Evolutionary conservation across 2,329 filamentous ascomycete genomes (phyloP).

Genomic region (Penicillium sp.): DNA sequence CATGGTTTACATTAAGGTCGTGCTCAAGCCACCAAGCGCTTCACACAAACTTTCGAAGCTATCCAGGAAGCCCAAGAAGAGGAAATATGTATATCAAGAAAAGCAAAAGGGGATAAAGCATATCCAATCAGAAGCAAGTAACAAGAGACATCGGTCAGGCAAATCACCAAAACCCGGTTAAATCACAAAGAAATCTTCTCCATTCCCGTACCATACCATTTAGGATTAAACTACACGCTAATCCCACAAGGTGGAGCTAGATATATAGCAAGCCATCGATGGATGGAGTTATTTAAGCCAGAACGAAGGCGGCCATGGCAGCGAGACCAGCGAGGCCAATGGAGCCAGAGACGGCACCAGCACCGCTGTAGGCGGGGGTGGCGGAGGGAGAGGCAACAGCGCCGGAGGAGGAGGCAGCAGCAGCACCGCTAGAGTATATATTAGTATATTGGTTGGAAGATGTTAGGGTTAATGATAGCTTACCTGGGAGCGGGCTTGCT

Average conservation of each 20-base stretch:
- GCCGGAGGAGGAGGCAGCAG: conserved; percentile 4
- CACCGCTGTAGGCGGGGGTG: conserved; percentile 27
- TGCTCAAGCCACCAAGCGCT: conserved; percentile 30
- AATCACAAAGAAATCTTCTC: conserved; percentile 22
- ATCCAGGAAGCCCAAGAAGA: conserved; percentile 29
- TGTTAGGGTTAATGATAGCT: background rate
- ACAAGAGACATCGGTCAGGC: conserved; percentile 20
- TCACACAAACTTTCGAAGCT: conserved; percentile 29
- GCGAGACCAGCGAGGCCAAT: conserved; percentile 31
- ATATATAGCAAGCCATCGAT: conserved; percentile 9
- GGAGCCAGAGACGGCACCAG: conserved; percentile 30
- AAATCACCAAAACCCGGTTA: conserved; percentile 24
- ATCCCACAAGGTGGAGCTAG: background rate
- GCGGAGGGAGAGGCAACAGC: conserved; percentile 12
- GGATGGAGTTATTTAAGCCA: conserved; percentile 31
- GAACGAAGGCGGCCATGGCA: conserved; percentile 32
- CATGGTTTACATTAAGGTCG: conserved; percentile 32
- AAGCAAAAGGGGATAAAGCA: conserved; percentile 19
- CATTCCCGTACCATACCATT: conserved; percentile 6
- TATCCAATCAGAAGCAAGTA: conserved; percentile 28
- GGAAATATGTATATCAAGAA: conserved; percentile 26
- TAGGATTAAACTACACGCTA: conserved; percentile 3
- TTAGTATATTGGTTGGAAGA: background rate
- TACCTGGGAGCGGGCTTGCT: conserved; percentile 13
- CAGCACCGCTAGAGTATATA: background rate